Base-by-base conservation (phyloP, 192 early-diverging fungal genomes). In the Dispira simplex region DNA sequence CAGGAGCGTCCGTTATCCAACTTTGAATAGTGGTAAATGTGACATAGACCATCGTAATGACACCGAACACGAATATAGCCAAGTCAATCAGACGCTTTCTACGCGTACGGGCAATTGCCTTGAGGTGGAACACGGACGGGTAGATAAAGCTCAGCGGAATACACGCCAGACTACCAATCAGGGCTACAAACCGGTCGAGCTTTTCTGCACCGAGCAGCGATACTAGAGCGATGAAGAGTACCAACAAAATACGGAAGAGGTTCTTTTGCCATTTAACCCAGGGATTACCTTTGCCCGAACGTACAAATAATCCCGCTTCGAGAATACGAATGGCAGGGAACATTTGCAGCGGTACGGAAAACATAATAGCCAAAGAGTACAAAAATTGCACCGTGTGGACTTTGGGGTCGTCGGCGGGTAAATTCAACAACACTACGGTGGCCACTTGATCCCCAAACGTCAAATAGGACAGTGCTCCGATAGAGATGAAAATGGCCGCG, bases 311-410 rank as follows among this genome's bases (percentile, higher is more conserved):
- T 18, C 81, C 90, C 46, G 83, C 85, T 67, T 97, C 92, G 63
- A 86, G 85, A 68, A 98, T 98, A 63, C 90, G 86, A 65, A 95
- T 91, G 10, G 90, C 88, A 0, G 95, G 93, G 73, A 96, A 98
- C 54, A 94, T 78, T 53, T 88, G 88, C 46, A 98, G 75, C 2
- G 95, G 95, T 54, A 95, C 92, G 11, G 91, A 93, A 27, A 96
- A 76, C 74, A 91, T 83, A 65, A 98, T 98, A 23, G 95, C 93
- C 53, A 96, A 72, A 43, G 89, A 87, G 70, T 98, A 97, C 9
- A 97, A 67, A 52, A 81, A 76, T 71, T 97, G 91, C 47, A 97
- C 77, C 44, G 75, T 73, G 63, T 79, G 73, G 9, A 89, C 88
- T 62, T 81, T 67, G 27, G 77, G 81, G 45, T 73, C 71, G 54